These are phyloP conservation scores for Gleditsia sinensis DNA, from an alignment of 306 rosid genomes.

Conservation along the genomic window DNA sequence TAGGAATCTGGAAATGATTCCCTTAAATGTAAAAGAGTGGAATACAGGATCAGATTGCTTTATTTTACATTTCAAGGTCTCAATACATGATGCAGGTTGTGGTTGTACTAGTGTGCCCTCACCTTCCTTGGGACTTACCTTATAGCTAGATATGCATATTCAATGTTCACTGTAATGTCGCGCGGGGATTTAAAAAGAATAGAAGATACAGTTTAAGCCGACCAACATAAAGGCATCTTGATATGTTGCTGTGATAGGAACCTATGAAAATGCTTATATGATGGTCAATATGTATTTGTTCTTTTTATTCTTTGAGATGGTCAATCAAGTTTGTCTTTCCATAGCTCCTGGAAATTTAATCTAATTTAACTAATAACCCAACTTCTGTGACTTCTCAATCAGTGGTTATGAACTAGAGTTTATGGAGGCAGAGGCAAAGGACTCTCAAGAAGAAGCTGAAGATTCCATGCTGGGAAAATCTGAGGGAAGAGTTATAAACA, in stretches of 20 bases:
- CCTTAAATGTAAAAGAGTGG: not conserved
- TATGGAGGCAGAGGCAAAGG: slow-evolving; percentile 82
- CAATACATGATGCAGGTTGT: slow-evolving; percentile 6
- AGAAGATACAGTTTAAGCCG: not conserved
- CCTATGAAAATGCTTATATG: slow-evolving; percentile 7
- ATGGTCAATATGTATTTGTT: not conserved
- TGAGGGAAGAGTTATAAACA: slow-evolving; percentile 38
- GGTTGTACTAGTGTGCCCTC: not conserved
- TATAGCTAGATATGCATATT: too few species aligned
- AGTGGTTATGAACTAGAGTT: slow-evolving; percentile 84
- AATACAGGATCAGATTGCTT: slow-evolving; percentile 4
- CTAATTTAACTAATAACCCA: slow-evolving; percentile 16
- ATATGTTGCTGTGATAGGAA: slow-evolving; percentile 8
- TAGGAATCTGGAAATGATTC: not conserved
- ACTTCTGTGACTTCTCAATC: slow-evolving; percentile 42
- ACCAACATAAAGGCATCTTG: not conserved
- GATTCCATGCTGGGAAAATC: slow-evolving; percentile 45
- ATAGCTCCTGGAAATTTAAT: slow-evolving; percentile 7
- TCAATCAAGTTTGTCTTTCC: slow-evolving; percentile 16
- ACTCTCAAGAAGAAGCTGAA: slow-evolving; percentile 84
- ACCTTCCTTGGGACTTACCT: too few species aligned
- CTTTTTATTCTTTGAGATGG: not conserved
- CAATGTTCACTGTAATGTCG: not conserved
- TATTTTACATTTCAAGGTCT: slow-evolving; percentile 4
- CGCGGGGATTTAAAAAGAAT: too few species aligned